These are phyloP conservation scores for Fusarium setosum DNA, from an alignment of 2,329 filamentous ascomycete species.

Conservation along the genomic window DNA sequence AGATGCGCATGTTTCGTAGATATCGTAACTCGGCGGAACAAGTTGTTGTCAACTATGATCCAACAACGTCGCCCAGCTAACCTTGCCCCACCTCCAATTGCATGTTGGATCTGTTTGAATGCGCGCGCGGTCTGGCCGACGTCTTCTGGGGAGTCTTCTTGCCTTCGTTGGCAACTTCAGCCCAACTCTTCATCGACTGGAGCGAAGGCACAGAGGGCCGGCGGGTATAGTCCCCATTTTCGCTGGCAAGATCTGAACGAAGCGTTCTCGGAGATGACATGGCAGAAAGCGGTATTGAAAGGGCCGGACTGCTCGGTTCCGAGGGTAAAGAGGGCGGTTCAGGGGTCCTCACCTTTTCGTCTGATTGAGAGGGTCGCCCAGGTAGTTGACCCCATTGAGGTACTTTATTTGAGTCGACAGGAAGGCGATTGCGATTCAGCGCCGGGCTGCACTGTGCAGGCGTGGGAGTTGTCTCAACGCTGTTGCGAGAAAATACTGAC, in stretches of 20 bases:
- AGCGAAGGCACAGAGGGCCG: slow-evolving; percentile 46
- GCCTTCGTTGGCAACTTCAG: slow-evolving; percentile 51
- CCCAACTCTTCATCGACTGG: slow-evolving; percentile 53
- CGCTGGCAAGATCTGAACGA: slow-evolving; percentile 32
- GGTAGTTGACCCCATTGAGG: slow-evolving; percentile 43
- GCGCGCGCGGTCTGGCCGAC: slow-evolving; percentile 28
- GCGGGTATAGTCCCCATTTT: slow-evolving; percentile 28
- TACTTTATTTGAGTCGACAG: slow-evolving; percentile 20
- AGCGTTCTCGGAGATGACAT: slow-evolving; percentile 47
- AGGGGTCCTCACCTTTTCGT: slow-evolving; percentile 20
- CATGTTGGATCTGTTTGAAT: slow-evolving; percentile 31
- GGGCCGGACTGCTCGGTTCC: slow-evolving; percentile 38
- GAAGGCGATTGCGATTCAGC: slow-evolving; percentile 26
- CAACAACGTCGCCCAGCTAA: background rate
- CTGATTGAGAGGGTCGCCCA: slow-evolving; percentile 3
- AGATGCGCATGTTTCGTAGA: background rate
- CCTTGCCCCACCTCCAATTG: slow-evolving; percentile 10
- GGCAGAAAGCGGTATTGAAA: slow-evolving; percentile 44
- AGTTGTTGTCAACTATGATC: background rate
- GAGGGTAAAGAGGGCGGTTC: too few relatives aligned
- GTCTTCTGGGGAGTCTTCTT: slow-evolving; percentile 20
- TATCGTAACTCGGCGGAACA: background rate
- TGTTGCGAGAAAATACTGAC: slow-evolving; percentile 53
- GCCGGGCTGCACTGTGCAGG: slow-evolving; percentile 46
- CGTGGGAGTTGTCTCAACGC: slow-evolving; percentile 49